A percentile compares a stretch with the other conserved stretches of the same genome.
These are phyloP conservation scores for Psilocybe cyanescens DNA, from an alignment of 768 basidiomycete species.

Conservation along the genomic window DNA sequence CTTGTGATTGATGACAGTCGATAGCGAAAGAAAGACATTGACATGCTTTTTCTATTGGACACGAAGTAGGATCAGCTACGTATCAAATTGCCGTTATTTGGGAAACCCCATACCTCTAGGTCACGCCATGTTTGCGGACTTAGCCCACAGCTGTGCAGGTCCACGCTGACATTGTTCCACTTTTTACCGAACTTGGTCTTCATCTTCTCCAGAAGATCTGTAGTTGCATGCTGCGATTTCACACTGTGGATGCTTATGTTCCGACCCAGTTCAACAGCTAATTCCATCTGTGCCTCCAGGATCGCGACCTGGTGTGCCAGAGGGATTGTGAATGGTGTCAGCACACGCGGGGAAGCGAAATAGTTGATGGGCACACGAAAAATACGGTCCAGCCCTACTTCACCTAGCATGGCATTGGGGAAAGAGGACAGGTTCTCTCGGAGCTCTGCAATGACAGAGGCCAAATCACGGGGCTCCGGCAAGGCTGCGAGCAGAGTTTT, in stretches of 20 bases:
- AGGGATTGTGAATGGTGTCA: constrained; percentile 82
- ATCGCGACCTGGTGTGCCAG: constrained; percentile 80
- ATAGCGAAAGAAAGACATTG: constrained; percentile 88
- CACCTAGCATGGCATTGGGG: constrained; percentile 84
- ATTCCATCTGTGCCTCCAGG: constrained; percentile 80
- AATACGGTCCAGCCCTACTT: constrained; percentile 87
- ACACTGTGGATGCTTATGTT: constrained; percentile 92
- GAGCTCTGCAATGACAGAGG: constrained; percentile 61
- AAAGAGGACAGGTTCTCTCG: constrained; percentile 61
- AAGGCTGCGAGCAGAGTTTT: constrained; percentile 61
- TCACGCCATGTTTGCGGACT: constrained; percentile 75
- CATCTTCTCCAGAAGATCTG: constrained; percentile 67
- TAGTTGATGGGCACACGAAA: constrained; percentile 74
- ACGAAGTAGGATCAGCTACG: background rate
- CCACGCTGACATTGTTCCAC: constrained; percentile 76
- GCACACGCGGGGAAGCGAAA: constrained; percentile 47
- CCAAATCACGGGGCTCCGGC: constrained; percentile 72
- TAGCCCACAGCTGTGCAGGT: constrained; percentile 90
- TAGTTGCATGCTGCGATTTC: constrained; percentile 69
- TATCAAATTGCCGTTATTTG: background rate
- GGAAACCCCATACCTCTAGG: constrained; percentile 61
- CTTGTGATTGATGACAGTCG: constrained; percentile 81
- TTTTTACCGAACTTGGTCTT: constrained; percentile 54
- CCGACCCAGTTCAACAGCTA: constrained; percentile 80
- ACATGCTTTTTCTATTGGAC: constrained; percentile 59